Conservation (phyloP, 441 rosid species). For the Aquilaria agallochum region DNA sequence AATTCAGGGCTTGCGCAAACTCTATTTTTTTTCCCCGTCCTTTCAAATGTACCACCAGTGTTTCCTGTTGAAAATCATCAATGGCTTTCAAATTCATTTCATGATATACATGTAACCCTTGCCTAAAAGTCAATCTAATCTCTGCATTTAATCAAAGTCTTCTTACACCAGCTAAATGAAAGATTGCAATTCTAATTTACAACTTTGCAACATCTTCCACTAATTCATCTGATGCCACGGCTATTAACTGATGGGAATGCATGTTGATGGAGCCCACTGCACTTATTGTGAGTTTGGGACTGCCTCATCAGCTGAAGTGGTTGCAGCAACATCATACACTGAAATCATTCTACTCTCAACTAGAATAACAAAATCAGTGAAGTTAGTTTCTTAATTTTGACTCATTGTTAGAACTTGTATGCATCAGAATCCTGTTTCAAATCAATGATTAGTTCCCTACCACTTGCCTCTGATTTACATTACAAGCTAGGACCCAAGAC, state of each 20-base stretch:
- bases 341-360: slow-evolving; percentile 16
- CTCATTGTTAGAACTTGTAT: slow-evolving; percentile 21
- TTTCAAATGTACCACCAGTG: slow-evolving; percentile 31
- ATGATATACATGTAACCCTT: slow-evolving; percentile 34
- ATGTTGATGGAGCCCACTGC: slow-evolving; percentile 16
- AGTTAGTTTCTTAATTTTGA: slow-evolving; percentile 21
- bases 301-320: slow-evolving; percentile 19
- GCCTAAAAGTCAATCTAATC: slow-evolving; percentile 25
- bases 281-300: slow-evolving; percentile 12
- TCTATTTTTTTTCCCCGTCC: slow-evolving; percentile 16
- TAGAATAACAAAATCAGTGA: slow-evolving; percentile 14
- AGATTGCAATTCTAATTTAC: slow-evolving; percentile 24
- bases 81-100: slow-evolving; percentile 24
- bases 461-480: slow-evolving; percentile 22
- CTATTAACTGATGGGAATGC: slow-evolving; percentile 20
- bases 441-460: slow-evolving; percentile 3
- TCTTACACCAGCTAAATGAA: slow-evolving; percentile 27
- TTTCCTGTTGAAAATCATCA: slow-evolving; percentile 17
- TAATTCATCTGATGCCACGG: slow-evolving; percentile 22
- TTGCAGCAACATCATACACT: slow-evolving; percentile 23
- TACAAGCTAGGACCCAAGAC: slow-evolving; percentile 10
- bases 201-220: slow-evolving; percentile 20
- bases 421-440: slow-evolving; percentile 21
- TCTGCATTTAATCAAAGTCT: slow-evolving; percentile 14
- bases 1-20: neutral